Percentiles rank a stretch among this genome's conserved stretches.
Conservation (phyloP, 352 stramenopile species). For the Phytophthora foliorum region DNA sequence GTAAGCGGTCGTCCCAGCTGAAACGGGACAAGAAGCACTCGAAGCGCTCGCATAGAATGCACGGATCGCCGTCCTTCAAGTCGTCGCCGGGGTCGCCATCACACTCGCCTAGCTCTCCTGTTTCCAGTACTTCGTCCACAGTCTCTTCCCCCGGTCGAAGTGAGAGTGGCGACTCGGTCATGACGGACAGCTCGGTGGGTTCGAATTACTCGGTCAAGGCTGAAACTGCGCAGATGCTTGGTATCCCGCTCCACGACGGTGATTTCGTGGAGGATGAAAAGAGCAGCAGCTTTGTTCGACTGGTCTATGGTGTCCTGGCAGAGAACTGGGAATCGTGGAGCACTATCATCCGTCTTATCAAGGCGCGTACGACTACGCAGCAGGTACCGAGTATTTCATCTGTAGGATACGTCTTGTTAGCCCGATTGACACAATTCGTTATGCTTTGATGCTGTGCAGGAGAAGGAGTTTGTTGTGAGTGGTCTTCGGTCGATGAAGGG, state of each 20-base stretch:
- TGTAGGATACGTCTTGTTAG: background rate
- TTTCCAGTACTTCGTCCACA: slow-evolving; percentile 63
- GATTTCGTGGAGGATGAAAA: slow-evolving; percentile 61
- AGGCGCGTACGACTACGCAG: slow-evolving; percentile 70
- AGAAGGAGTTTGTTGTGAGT: slow-evolving; percentile 84
- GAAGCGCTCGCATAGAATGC: slow-evolving; percentile 70
- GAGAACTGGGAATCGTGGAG: slow-evolving; percentile 90
- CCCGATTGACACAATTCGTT: background rate
- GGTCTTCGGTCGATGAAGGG: slow-evolving; percentile 81
- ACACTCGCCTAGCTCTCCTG: slow-evolving; percentile 61
- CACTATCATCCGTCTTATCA: slow-evolving; percentile 85
- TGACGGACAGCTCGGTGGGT: slow-evolving; percentile 64
- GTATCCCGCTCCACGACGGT: slow-evolving; percentile 75
- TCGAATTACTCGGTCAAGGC: slow-evolving; percentile 87
- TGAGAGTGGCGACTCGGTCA: slow-evolving; percentile 66
- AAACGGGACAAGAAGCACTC: slow-evolving; percentile 84
- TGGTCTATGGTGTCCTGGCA: slow-evolving; percentile 81
- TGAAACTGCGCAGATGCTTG: slow-evolving; percentile 80
- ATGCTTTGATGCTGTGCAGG: slow-evolving; percentile 43
- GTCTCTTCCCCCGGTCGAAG: slow-evolving; percentile 76
- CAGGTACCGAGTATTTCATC: slow-evolving; percentile 48
- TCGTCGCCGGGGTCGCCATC: slow-evolving; percentile 79
- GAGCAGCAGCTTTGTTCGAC: slow-evolving; percentile 68
- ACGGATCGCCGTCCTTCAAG: slow-evolving; percentile 74
- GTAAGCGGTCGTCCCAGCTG: slow-evolving; percentile 88